Evolutionary conservation across 805 yeast species (phyloP), one percentile per base, ranked within the genome.

Genomic region (Saccharomyces eubayanus): DNA sequence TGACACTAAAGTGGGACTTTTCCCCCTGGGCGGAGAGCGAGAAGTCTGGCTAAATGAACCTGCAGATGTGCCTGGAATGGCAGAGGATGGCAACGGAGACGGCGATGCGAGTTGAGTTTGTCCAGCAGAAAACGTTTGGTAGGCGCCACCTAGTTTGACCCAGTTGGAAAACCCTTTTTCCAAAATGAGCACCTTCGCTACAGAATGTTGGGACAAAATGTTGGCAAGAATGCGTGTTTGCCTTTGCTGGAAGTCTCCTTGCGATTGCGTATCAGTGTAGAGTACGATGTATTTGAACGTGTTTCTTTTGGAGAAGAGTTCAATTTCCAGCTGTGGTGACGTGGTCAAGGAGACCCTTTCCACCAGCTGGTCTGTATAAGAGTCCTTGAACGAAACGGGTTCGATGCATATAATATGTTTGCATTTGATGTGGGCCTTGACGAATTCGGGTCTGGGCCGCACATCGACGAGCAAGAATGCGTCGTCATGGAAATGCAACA

Each of bases 341-440:
- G 77, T 74, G 16, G 79, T 63, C 54, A 81, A 71, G n/a, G 90
- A 75, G 31, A 78, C 68, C 36, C 74, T 75, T 60, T 85, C 87
- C 20, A 90, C 70, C 51, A 84, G 90, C 10, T 64, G 69, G 57
- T 85, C 86, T 0, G 77, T 73, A 62, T 79, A 78, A 16, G 71
- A 70, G 0, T 67, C 63, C 48, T 80, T 66, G n/a, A 82, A 70
- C 1, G 79, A 73, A 16, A 76, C 73, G 0, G 96, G 96, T 48
- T 87, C 96, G 24, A 90, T 77, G 63, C 89, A 86, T 9, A 87
- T 76, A 9, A 85, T 66, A 51, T 84, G 79, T 2, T 71, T 68
- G 29, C 80, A 72, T 11, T 77, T 72, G 28, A 90, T 81, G 66
- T 89, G 96, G 51, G 80, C 78, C 46, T 73, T 71, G 49, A 81